Evolutionary conservation across 306 rosid species (phyloP), one percentile per base, ranked within the genome.

Genomic region (Datisca glomerata): DNA sequence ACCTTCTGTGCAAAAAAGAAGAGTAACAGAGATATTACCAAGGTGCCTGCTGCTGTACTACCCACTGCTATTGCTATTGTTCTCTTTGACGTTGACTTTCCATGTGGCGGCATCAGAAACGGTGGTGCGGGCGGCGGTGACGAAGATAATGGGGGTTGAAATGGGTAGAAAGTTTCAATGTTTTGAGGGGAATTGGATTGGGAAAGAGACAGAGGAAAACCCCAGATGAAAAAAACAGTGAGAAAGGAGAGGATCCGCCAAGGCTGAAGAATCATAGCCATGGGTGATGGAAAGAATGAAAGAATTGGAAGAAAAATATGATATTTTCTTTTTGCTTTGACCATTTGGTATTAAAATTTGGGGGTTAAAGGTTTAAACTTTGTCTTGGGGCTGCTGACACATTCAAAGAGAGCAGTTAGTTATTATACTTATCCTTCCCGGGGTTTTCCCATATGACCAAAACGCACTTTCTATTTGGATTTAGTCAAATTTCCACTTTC

Each of bases 151-250:
- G 78, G 74, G 0, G 74, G 21, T 43, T 49, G 19, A 21, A 8
- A 9, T 2, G 93, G 93, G 49, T 57, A 84, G 53, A 36, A 66
- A 61, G 85, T 78, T 56, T 84, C 94, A 22, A 84, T 72, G 21
- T 91, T 91, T 36, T 73, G 86, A 40, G 75, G 71, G 43, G 49
- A 40, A 51, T 2, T 45, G 9, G 40, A 13, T 20, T 77, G 93
- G 51, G 58, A 53, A 33, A 47, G 38, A 27, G 59, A 68, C 14
- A 46, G 8, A 57, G 57, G 59, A 19, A 66, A 41, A 4, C 56
- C 0, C 31, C 29, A 57, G 21, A 22, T 11, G 25, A 55, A 56
- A 22, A 69, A 19, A 41, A 32, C 31, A 19, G 42, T 43, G 32
- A 70, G 15, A 18, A 72, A 28, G 61, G 9, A 34, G 21, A 58